phyloP scores from a whole-genome alignment of 208 protist species.

The Crithidia acanthocephali region DNA sequence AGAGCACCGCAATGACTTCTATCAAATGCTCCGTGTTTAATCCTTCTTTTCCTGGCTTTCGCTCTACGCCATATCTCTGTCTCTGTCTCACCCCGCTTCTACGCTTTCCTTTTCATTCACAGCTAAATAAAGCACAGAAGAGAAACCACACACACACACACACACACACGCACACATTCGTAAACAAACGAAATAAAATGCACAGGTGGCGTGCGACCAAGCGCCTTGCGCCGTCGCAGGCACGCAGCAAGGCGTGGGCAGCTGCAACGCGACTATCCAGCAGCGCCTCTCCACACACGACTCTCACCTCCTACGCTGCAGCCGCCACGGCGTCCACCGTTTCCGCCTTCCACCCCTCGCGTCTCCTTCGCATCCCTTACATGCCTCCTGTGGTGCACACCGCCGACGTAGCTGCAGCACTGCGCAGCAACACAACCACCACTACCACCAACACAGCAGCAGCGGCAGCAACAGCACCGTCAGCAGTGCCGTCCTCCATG shows the following conservation, averaged over 20 bases:
- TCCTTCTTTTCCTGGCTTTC: too few species aligned
- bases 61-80: too few species aligned
- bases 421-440: background rate
- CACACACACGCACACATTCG: background rate
- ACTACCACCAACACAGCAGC: background rate
- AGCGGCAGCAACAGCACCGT: background rate
- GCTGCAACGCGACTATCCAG: background rate
- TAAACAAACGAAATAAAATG: background rate
- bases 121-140: background rate
- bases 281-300: background rate
- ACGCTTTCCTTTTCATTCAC: background rate
- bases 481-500: constrained; percentile 19
- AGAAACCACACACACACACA: too few species aligned
- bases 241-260: background rate
- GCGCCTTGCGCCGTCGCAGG: background rate
- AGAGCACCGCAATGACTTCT: too few species aligned
- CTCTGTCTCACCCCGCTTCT: background rate
- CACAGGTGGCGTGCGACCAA: background rate
- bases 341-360: constrained; percentile 17
- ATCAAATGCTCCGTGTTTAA: too few species aligned
- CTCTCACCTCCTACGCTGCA: background rate
- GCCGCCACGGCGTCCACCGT: background rate
- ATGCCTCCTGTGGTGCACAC: background rate
- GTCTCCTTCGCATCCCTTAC: constrained; percentile 13
- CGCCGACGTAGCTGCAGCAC: background rate